These are phyloP conservation scores for Hypomontagnella submonticulosa DNA, from an alignment of 495 filamentous ascomycete species.

Conservation along the genomic window DNA sequence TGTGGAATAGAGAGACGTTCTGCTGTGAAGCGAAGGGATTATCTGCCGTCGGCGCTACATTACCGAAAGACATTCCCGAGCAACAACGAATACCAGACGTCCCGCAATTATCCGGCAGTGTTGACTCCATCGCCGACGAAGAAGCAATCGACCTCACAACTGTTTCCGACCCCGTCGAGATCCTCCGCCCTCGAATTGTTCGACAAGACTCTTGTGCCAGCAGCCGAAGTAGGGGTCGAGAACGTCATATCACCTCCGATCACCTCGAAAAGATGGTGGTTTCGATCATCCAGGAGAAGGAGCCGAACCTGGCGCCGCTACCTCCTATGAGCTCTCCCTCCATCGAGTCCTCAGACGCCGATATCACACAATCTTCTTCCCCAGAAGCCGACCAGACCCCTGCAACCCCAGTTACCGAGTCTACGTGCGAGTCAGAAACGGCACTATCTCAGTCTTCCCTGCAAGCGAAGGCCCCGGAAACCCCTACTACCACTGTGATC, in stretches of 20 bases:
- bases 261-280: conserved; percentile 91
- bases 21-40: conserved; percentile 74
- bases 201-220: conserved; percentile 66
- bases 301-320: conserved; percentile 68
- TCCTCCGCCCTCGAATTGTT: conserved; percentile 67
- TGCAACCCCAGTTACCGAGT: conserved; percentile 73
- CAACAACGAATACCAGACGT: conserved; percentile 63
- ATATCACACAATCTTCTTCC: conserved; percentile 38
- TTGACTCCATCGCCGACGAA: conserved; percentile 84
- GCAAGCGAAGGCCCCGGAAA: conserved; percentile 46
- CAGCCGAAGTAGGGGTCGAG: conserved; percentile 73
- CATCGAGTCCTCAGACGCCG: conserved; percentile 35
- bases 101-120: conserved; percentile 89
- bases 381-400: conserved; percentile 47
- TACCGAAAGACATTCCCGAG: conserved; percentile 60
- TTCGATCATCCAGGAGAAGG: conserved; percentile 82
- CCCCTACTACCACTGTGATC: conserved; percentile 73
- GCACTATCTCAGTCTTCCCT: conserved; percentile 33
- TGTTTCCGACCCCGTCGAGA: conserved; percentile 65
- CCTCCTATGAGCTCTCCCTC: conserved; percentile 60
- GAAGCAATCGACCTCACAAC: conserved; percentile 76
- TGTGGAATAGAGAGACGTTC: conserved; percentile 97
- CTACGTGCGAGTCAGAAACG: conserved; percentile 46
- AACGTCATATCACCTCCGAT: conserved; percentile 90
- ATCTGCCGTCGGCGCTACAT: conserved; percentile 52